A percentile compares a stretch with the other conserved stretches of the same genome.
Conservation (phyloP, 257 asterid genomes). For the Linderniella brevidens region DNA sequence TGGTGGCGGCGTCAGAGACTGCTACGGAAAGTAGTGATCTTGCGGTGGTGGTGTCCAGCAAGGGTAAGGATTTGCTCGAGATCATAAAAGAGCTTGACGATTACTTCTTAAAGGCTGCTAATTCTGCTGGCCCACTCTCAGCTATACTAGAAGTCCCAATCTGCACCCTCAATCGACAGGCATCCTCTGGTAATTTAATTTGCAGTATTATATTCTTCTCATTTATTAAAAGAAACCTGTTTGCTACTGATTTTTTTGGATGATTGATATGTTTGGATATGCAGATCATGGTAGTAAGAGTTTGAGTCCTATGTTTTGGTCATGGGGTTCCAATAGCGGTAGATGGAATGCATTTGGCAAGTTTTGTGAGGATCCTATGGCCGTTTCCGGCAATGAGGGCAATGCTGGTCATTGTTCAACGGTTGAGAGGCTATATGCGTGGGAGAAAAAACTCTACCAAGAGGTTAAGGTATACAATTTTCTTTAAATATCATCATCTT, state of each 20-base stretch:
- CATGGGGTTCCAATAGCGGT: conserved; percentile 61
- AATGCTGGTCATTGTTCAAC: conserved; percentile 63
- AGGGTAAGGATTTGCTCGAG: conserved; percentile 64
- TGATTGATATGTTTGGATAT: conserved; percentile 23
- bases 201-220: neutral
- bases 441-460: conserved; percentile 84
- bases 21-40: conserved; percentile 44
- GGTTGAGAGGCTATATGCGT: conserved; percentile 61
- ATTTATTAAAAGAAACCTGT: neutral
- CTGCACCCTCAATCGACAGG: conserved; percentile 39
- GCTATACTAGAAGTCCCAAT: conserved; percentile 63
- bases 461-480: conserved; percentile 68
- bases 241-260: conserved; percentile 1
- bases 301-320: conserved; percentile 47
- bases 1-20: conserved; percentile 32
- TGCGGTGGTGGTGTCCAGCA: conserved; percentile 72
- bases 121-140: conserved; percentile 73
- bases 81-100: conserved; percentile 75
- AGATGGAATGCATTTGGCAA: conserved; percentile 84
- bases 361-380: conserved; percentile 50
- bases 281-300: conserved; percentile 34
- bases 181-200: conserved; percentile 35
- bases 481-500: too few relatives aligned
- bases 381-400: conserved; percentile 17
- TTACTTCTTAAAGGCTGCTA: conserved; percentile 73